Evolutionary conservation across 352 stramenopile genomes (phyloP), one percentile per base, ranked within the genome.

Genomic region (Globisporangium apiculatum): DNA sequence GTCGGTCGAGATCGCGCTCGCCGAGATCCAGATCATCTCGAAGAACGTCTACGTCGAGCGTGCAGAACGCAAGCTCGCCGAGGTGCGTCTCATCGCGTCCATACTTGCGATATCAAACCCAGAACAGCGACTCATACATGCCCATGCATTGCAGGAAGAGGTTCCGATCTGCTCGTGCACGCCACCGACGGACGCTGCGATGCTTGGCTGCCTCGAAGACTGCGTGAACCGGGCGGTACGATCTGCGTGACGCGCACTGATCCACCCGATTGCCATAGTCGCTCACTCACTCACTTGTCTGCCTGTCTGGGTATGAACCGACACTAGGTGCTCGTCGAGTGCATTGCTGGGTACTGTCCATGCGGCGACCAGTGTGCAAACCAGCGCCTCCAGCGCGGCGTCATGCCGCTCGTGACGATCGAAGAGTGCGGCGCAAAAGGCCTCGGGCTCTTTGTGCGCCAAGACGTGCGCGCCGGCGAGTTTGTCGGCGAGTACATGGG

Each of bases 401-500:
- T 63, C 31, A 87, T 88, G 76, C 83, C 83, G 0, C 55, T 47
- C 12, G 60, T 63, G 4, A 50, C 86, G 56, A 67, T 92, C 48
- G 64, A 85, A 8, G 55, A 79, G n/a, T 86, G 73, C 45, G 83
- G 72, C 1, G 65, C 65, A 14, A 92, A 91, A 64, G 83, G 83
- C 0, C 67, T 93, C 8, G 83, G 83, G 24, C 62, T 92, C 54
- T 66, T 60, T 24, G 46, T 74, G 31, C 42, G 69, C 24, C 71
- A 87, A 62, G 57, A 80, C 36, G 74, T 93, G 43, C 72, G 73
- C 37, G 62, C 68, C 4, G 73, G 76, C 35, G 73, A 84, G 5
- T 92, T 91, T 37, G 76, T 94, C 14, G 80, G 70, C 35, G 84
- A 94, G 63, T 94, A 94, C 52, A 83, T 88, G 71, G 84, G 84